Conservation (phyloP, 306 rosid genomes). For the Rosa rugosa region DNA sequence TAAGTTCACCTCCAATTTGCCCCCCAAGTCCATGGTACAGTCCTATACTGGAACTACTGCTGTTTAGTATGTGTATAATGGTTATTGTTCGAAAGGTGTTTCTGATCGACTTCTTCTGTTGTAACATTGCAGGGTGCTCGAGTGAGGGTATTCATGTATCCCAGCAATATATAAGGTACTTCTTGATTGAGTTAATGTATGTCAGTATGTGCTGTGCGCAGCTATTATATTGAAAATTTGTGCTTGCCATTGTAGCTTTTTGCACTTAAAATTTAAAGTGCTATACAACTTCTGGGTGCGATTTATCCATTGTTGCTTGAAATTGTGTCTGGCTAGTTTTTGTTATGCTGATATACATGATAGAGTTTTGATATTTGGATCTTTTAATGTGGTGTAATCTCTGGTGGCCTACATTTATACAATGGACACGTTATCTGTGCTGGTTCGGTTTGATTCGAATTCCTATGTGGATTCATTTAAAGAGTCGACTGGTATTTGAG, state of each 20-base stretch:
- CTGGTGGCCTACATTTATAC: background rate
- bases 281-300: background rate
- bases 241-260: background rate
- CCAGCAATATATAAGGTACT: conserved; percentile 81
- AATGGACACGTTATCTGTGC: background rate
- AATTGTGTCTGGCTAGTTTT: background rate
- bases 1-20: conserved; percentile 86
- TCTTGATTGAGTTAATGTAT: background rate
- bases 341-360: background rate
- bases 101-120: conserved; percentile 13
- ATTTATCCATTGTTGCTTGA: background rate
- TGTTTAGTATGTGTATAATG: background rate
- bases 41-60: background rate
- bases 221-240: background rate
- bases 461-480: background rate
- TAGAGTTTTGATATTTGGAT: background rate
- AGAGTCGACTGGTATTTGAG: background rate
- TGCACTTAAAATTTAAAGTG: background rate
- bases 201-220: background rate
- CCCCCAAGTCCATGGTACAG: conserved; percentile 87
- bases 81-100: background rate
- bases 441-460: background rate
- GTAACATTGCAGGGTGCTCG: conserved; percentile 63
- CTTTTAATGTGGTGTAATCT: background rate
- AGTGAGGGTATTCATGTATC: conserved; percentile 90